A percentile compares a stretch with the other conserved stretches of the same genome.
Conservation (phyloP, 177 flowering plant species). For the Vitis hybrid region DNA sequence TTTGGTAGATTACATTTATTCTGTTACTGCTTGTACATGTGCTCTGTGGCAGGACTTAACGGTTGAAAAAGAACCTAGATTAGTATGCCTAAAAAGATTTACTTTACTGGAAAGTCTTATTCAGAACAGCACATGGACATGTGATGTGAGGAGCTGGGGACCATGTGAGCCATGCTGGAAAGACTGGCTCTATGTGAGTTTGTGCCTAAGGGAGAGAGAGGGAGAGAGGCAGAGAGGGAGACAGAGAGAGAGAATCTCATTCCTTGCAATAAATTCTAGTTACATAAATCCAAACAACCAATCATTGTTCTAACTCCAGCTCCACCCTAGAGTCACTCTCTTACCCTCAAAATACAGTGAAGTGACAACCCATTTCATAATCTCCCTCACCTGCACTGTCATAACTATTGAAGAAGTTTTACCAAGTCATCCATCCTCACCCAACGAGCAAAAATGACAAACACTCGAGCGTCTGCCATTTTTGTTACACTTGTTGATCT, state of each 20-base stretch:
- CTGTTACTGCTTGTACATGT: slow-evolving; percentile 16
- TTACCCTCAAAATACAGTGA: slow-evolving; percentile 13
- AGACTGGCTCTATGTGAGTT: slow-evolving; percentile 6
- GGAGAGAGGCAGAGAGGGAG: slow-evolving; percentile 11
- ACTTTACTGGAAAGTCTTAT: slow-evolving; percentile 31
- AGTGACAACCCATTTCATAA: slow-evolving; percentile 5
- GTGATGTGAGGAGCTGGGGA: slow-evolving; percentile 25
- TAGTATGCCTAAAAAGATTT: neutral
- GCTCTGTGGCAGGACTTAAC: slow-evolving; percentile 12
- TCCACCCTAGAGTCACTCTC: slow-evolving; percentile 9
- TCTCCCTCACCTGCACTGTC: slow-evolving; percentile 3
- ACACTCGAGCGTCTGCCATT: neutral
- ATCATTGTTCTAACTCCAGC: slow-evolving; percentile 36
- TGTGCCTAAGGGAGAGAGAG: neutral
- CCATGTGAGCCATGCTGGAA: slow-evolving; percentile 39
- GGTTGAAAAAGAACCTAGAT: slow-evolving; percentile 12
- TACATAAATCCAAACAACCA: slow-evolving; percentile 24
- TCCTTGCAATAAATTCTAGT: slow-evolving; percentile 23
- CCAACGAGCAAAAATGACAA: neutral
- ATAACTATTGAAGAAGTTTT: neutral
- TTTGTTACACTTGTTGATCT: slow-evolving; percentile 1
- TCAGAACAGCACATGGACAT: slow-evolving; percentile 42
- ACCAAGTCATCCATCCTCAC: no score
- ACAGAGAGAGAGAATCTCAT: slow-evolving; percentile 18
- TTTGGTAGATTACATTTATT: neutral